Evolutionary conservation across 1,284 basidiomycete species (phyloP).

Genomic region (Cryptococcus hybrid): DNA sequence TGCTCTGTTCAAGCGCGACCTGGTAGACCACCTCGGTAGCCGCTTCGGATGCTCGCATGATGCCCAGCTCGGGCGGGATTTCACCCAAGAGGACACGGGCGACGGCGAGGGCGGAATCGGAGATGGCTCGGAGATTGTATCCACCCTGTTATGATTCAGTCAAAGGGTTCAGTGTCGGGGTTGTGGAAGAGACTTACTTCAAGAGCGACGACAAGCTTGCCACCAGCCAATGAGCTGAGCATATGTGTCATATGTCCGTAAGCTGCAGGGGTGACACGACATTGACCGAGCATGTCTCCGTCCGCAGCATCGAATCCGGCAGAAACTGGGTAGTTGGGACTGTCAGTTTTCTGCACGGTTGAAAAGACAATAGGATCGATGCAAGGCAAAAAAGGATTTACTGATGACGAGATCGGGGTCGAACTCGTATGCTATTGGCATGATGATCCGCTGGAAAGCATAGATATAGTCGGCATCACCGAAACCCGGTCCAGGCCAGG

Average conservation of each 20-base stretch:
- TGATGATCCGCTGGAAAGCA: slow-evolving; percentile 91
- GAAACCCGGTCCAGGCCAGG: slow-evolving; percentile 88
- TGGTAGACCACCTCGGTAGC: slow-evolving; percentile 85
- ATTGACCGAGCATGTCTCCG: slow-evolving; percentile 88
- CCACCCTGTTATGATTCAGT: slow-evolving; percentile 65
- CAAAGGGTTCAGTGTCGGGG: neutral
- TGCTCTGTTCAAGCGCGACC: slow-evolving; percentile 80
- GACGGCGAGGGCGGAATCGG: slow-evolving; percentile 82
- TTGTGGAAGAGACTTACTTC: slow-evolving; percentile 60
- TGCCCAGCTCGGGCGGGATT: slow-evolving; percentile 67
- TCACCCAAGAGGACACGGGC: slow-evolving; percentile 81
- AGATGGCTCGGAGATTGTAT: slow-evolving; percentile 89
- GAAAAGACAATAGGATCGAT: neutral
- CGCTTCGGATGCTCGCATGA: slow-evolving; percentile 65
- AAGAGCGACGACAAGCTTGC: slow-evolving; percentile 85
- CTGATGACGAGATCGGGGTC: slow-evolving; percentile 94
- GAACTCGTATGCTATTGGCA: slow-evolving; percentile 98
- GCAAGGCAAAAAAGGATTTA: slow-evolving; percentile 51
- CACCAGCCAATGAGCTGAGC: slow-evolving; percentile 83
- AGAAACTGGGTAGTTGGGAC: slow-evolving; percentile 63
- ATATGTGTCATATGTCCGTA: slow-evolving; percentile 99
- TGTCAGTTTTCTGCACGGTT: slow-evolving; percentile 3
- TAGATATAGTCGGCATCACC: slow-evolving; percentile 94
- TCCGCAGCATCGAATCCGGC: slow-evolving; percentile 96
- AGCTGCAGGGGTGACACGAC: slow-evolving; percentile 85